These are phyloP conservation scores for Lactarius psammicola DNA, from an alignment of 768 basidiomycete species.

Conservation along the genomic window DNA sequence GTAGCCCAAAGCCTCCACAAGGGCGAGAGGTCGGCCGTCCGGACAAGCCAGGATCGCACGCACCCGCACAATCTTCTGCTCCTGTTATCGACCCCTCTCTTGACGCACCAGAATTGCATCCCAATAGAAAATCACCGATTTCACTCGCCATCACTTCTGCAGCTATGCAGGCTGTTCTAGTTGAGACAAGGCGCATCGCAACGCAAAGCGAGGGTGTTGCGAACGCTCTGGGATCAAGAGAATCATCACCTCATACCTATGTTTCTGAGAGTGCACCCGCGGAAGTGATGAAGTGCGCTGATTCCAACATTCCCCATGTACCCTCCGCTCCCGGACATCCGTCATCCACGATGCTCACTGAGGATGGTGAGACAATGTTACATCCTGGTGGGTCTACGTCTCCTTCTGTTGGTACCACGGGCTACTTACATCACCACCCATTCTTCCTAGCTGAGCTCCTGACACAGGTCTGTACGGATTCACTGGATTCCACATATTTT, in stretches of 20 bases:
- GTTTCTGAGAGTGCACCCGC: slow-evolving; percentile 3
- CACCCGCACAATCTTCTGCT: slow-evolving; percentile 16
- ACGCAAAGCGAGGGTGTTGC: slow-evolving; percentile 7
- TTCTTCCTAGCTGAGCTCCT: slow-evolving; percentile 51
- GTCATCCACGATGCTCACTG: slow-evolving; percentile 46
- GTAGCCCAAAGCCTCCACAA: slow-evolving; percentile 20
- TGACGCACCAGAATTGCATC: slow-evolving; percentile 31
- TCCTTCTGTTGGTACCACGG: neutral
- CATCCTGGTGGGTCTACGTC: slow-evolving; percentile 55
- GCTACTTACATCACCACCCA: slow-evolving; percentile 17
- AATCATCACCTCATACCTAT: slow-evolving; percentile 10
- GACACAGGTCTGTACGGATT: slow-evolving; percentile 50
- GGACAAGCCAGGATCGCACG: slow-evolving; percentile 13
- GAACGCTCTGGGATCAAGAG: slow-evolving; percentile 6
- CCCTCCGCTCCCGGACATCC: slow-evolving; percentile 50
- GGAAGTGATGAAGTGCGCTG: neutral
- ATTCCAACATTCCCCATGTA: slow-evolving; percentile 22
- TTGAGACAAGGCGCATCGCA: slow-evolving; percentile 37
- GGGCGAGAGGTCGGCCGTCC: slow-evolving; percentile 5
- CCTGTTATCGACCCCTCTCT: slow-evolving; percentile 43
- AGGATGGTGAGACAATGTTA: slow-evolving; percentile 65
- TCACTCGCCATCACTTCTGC: slow-evolving; percentile 31
- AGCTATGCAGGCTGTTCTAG: slow-evolving; percentile 39
- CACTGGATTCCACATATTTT: slow-evolving; percentile 21
- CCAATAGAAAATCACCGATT: slow-evolving; percentile 19